These are phyloP conservation scores for Aspergillus transmontanensis DNA, from an alignment of 2,329 filamentous ascomycete species.

Conservation along the genomic window DNA sequence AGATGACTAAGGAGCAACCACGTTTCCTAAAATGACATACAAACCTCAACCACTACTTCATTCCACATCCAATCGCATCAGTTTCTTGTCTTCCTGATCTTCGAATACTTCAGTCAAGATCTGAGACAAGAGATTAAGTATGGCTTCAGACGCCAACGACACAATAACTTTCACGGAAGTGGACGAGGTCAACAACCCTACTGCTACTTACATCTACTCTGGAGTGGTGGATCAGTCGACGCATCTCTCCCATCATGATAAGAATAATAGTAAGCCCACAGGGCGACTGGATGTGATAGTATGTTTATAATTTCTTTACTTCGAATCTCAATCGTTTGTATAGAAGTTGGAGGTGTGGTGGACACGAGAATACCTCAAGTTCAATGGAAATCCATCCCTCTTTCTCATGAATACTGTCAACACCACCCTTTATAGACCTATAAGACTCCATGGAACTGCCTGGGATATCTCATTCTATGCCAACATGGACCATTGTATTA, in stretches of 20 bases:
- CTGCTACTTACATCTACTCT: constrained; percentile 53
- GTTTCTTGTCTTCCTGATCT: neutral
- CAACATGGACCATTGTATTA: neutral
- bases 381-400: neutral
- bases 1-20: constrained; percentile 1
- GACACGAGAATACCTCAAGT: neutral
- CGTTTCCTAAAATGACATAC: neutral
- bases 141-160: constrained; percentile 16
- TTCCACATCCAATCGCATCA: neutral
- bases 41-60: neutral
- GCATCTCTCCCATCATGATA: neutral
- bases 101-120: neutral
- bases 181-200: constrained; percentile 55
- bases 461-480: neutral
- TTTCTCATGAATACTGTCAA: neutral
- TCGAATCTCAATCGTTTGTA: neutral
- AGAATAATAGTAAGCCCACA: constrained; percentile 16
- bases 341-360: neutral
- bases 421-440: neutral
- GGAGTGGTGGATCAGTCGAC: constrained; percentile 17
- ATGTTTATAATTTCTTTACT: constrained; percentile 16
- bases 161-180: constrained; percentile 36
- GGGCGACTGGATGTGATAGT: constrained; percentile 51
- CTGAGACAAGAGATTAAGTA: neutral
- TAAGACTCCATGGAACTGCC: neutral